Conservation (phyloP, 495 filamentous ascomycete genomes). For the Cercophora scortea region DNA sequence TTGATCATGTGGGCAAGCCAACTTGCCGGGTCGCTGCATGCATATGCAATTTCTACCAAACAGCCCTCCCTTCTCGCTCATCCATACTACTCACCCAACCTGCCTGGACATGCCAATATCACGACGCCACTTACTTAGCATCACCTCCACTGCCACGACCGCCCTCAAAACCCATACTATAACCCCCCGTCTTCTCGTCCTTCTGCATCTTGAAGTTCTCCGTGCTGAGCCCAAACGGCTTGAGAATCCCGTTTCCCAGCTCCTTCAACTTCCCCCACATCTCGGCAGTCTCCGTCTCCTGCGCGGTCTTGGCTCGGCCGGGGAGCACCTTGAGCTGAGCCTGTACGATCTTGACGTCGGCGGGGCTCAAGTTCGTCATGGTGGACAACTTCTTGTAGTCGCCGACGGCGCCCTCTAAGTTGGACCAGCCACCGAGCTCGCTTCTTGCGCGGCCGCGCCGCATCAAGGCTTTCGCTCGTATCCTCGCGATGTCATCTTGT, state of each 20-base stretch:
- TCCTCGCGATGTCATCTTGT: slow-evolving; percentile 60
- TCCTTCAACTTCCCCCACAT: slow-evolving; percentile 96
- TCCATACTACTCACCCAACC: too few species aligned
- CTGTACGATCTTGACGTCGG: slow-evolving; percentile 61
- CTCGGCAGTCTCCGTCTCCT: slow-evolving; percentile 80
- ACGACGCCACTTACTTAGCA: too few species aligned
- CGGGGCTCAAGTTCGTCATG: slow-evolving; percentile 49
- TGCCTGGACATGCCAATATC: too few species aligned
- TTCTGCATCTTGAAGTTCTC: slow-evolving; percentile 91
- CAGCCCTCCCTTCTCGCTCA: too few species aligned
- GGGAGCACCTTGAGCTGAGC: slow-evolving; percentile 57
- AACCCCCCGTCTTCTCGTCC: slow-evolving; percentile 81
- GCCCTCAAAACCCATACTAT: slow-evolving; percentile 79
- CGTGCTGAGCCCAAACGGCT: slow-evolving; percentile 87
- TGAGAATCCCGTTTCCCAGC: slow-evolving; percentile 85
- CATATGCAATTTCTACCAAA: too few species aligned
- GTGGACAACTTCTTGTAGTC: slow-evolving; percentile 56
- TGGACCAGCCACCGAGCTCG: slow-evolving; percentile 68
- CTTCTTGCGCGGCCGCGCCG: slow-evolving; percentile 70
- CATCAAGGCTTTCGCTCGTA: slow-evolving; percentile 77
- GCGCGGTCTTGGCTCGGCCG: slow-evolving; percentile 59
- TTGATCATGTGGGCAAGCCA: too few species aligned
- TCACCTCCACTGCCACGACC: slow-evolving; percentile 10
- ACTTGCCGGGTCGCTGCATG: too few species aligned
- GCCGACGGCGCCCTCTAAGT: slow-evolving; percentile 72